A percentile compares a stretch with the other conserved stretches of the same genome.
Conservation (phyloP, 768 basidiomycete genomes). For the Lanmaoa pseudosensibilis region DNA sequence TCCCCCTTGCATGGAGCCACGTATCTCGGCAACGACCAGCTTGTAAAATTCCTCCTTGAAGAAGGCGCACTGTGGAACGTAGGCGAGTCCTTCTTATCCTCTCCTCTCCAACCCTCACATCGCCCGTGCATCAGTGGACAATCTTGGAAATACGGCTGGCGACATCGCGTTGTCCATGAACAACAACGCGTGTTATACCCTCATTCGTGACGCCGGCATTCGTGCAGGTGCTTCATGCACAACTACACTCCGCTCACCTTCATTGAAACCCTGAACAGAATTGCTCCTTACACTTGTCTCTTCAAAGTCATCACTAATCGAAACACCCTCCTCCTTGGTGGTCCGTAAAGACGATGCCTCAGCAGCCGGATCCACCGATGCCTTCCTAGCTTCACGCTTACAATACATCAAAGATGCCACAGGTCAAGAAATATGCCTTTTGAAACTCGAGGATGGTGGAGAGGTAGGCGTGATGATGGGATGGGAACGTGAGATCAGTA, state of each 20-base stretch:
- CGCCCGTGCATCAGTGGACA: slow-evolving; percentile 56
- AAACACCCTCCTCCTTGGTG: slow-evolving; percentile 35
- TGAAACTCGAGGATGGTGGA: slow-evolving; percentile 58
- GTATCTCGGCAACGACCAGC: slow-evolving; percentile 61
- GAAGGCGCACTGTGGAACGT: slow-evolving; percentile 92
- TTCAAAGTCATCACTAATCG: slow-evolving; percentile 37
- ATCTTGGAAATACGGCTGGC: slow-evolving; percentile 77
- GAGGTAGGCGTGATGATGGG: slow-evolving; percentile 99
- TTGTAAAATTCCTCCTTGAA: slow-evolving; percentile 69
- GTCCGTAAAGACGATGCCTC: slow-evolving; percentile 54
- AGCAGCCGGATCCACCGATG: slow-evolving; percentile 59
- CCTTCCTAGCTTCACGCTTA: slow-evolving; percentile 71
- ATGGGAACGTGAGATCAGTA: slow-evolving; percentile 87
- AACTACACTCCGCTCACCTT: slow-evolving; percentile 1
- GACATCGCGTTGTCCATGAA: slow-evolving; percentile 90
- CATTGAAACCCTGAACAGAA: slow-evolving; percentile 43
- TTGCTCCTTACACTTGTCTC: slow-evolving; percentile 66
- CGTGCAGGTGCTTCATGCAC: slow-evolving; percentile 64
- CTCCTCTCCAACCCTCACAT: not conserved
- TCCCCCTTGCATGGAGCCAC: slow-evolving; percentile 87
- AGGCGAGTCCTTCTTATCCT: slow-evolving; percentile 43
- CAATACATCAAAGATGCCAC: slow-evolving; percentile 65
- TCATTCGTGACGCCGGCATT: slow-evolving; percentile 90
- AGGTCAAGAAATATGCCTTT: slow-evolving; percentile 82
- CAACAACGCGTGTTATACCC: slow-evolving; percentile 65